Evolutionary conservation across 306 rosid genomes (phyloP).

Genomic region (Lagenaria siceraria): DNA sequence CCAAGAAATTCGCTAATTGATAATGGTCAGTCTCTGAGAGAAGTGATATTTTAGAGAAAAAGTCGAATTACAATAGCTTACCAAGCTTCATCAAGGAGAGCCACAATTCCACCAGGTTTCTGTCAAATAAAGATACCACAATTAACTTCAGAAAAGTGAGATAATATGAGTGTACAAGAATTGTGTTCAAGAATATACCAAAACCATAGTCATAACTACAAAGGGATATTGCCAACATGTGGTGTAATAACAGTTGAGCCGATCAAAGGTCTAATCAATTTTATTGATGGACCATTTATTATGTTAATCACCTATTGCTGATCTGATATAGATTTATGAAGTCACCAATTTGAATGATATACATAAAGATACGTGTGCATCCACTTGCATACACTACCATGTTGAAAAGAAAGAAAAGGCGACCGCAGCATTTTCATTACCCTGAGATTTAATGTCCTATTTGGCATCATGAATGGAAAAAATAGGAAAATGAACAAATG

Average conservation of each 20-base stretch:
- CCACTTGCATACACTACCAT: background rate
- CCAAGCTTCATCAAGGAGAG: constrained; percentile 99
- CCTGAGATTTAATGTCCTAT: too few species aligned
- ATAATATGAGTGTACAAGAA: background rate
- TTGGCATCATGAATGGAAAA: constrained; percentile 1
- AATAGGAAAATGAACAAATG: background rate
- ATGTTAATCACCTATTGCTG: background rate
- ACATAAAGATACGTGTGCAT: background rate
- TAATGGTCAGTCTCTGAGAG: background rate
- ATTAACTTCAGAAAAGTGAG: constrained; percentile 7
- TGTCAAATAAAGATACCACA: constrained; percentile 28
- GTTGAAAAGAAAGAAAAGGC: background rate
- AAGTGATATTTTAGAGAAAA: background rate
- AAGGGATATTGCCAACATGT: background rate
- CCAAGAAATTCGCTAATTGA: background rate
- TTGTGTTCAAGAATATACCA: background rate
- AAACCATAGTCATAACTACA: background rate
- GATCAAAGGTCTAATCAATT: background rate
- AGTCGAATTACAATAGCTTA: constrained; percentile 24
- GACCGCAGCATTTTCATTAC: too few species aligned
- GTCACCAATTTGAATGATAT: background rate
- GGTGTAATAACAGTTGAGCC: background rate
- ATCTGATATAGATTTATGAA: background rate
- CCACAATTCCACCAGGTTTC: constrained; percentile 98
- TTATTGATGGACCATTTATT: background rate